A percentile compares a stretch with the other conserved stretches of the same genome.
These are phyloP conservation scores for Hymenoscyphus repandus DNA, from an alignment of 2,329 filamentous ascomycete genomes.

Conservation along the genomic window DNA sequence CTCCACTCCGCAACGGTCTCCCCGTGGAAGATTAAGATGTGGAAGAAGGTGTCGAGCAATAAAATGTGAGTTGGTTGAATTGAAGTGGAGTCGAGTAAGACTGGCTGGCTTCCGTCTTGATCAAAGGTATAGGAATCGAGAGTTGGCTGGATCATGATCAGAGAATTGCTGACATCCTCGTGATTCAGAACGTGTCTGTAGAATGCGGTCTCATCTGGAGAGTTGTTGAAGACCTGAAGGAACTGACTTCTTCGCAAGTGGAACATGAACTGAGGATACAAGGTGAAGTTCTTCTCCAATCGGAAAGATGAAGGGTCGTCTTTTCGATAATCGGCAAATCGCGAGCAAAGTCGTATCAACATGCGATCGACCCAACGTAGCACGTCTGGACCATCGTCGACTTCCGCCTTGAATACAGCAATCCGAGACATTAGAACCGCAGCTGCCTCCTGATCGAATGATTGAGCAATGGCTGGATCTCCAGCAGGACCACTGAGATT, in stretches of 20 bases:
- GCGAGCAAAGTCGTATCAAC: conserved; percentile 92
- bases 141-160: conserved; percentile 98
- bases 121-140: conserved; percentile 97
- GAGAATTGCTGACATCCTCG: conserved; percentile 92
- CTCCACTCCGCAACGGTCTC: conserved; percentile 98
- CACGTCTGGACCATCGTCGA: conserved; percentile 97
- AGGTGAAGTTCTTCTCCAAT: conserved; percentile 96
- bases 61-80: conserved; percentile 93
- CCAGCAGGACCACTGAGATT: conserved; percentile 90
- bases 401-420: conserved; percentile 97
- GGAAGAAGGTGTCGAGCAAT: conserved; percentile 97
- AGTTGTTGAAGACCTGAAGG: conserved; percentile 98
- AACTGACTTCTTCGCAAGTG: conserved; percentile 96
- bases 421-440: conserved; percentile 99
- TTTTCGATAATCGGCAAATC: conserved; percentile 97
- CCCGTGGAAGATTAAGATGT: conserved; percentile 98
- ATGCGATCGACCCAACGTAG: conserved; percentile 97
- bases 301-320: conserved; percentile 97
- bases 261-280: conserved; percentile 99
- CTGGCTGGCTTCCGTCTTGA: conserved; percentile 85
- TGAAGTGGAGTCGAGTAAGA: conserved; percentile 92
- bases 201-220: conserved; percentile 98
- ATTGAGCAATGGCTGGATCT: conserved; percentile 90
- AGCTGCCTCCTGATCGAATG: conserved; percentile 96
- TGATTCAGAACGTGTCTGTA: conserved; percentile 96